phyloP scores from a whole-genome alignment of 2,329 filamentous ascomycete species.

The Cryphonectria radicalis region DNA sequence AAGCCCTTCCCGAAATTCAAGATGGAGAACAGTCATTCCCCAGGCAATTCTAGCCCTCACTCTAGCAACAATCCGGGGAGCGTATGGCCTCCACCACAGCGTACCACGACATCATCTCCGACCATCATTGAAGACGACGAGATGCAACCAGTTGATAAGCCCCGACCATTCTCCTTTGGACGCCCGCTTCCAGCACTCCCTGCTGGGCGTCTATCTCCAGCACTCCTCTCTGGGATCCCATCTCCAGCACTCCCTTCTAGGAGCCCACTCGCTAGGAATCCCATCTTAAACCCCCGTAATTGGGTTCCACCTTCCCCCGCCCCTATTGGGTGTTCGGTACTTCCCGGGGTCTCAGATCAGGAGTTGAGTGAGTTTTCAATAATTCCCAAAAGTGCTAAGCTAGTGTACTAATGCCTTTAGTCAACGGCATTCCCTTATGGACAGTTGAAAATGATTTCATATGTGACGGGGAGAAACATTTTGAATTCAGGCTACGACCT shows the following conservation, averaged over 20 bases:
- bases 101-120: neutral
- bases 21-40: neutral
- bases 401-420: too few relatives aligned
- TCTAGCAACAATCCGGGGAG: too few relatives aligned
- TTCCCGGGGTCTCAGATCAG: neutral
- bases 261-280: too few relatives aligned
- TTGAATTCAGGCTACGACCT: too few relatives aligned
- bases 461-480: too few relatives aligned
- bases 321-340: neutral
- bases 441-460: too few relatives aligned
- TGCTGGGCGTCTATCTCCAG: neutral
- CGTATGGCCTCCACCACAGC: neutral
- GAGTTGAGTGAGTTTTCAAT: neutral
- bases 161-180: neutral
- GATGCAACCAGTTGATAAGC: neutral
- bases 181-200: neutral
- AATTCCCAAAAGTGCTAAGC: neutral
- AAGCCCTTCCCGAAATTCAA: neutral
- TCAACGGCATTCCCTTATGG: too few relatives aligned
- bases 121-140: neutral
- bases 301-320: neutral
- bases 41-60: neutral
- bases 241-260: too few relatives aligned
- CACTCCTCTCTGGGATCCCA: neutral
- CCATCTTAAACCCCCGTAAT: neutral